These are phyloP conservation scores for Talinum fruticosum DNA, from an alignment of 148 eudicot species.

Conservation along the genomic window DNA sequence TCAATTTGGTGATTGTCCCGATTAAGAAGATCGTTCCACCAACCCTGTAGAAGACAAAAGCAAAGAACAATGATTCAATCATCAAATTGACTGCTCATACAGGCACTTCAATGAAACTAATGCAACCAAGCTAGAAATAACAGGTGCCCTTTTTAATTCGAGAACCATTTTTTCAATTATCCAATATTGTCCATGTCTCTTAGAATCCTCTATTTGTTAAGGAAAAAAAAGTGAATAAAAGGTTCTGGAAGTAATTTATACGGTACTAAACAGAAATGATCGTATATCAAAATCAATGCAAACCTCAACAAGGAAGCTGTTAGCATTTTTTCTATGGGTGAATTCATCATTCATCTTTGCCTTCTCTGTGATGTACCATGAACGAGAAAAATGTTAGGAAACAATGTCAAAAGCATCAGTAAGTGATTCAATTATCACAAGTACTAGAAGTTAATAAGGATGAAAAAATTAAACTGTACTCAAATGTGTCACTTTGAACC, in stretches of 20 bases:
- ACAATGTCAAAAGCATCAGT: neutral
- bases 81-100: neutral
- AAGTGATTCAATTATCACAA: conserved; percentile 2
- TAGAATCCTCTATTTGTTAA: neutral
- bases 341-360: conserved; percentile 36
- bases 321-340: conserved; percentile 41
- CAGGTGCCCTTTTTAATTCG: neutral
- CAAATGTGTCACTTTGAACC: neutral
- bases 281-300: conserved; percentile 12
- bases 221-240: neutral
- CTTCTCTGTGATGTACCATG: conserved; percentile 46
- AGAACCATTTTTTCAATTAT: neutral
- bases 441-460: neutral
- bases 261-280: neutral
- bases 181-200: neutral
- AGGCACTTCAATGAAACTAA: no score
- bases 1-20: conserved; percentile 50
- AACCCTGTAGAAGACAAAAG: conserved; percentile 52
- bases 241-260: neutral
- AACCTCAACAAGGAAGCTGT: conserved; percentile 68
- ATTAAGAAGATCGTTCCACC: conserved; percentile 85
- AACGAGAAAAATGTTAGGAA: conserved; percentile 4
- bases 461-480: neutral
- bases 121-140: neutral
- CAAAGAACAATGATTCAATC: neutral